A percentile compares a stretch with the other conserved stretches of the same genome.
Evolutionary conservation across 345 rosid species (phyloP).

Genomic region (Boechera retrofracta): DNA sequence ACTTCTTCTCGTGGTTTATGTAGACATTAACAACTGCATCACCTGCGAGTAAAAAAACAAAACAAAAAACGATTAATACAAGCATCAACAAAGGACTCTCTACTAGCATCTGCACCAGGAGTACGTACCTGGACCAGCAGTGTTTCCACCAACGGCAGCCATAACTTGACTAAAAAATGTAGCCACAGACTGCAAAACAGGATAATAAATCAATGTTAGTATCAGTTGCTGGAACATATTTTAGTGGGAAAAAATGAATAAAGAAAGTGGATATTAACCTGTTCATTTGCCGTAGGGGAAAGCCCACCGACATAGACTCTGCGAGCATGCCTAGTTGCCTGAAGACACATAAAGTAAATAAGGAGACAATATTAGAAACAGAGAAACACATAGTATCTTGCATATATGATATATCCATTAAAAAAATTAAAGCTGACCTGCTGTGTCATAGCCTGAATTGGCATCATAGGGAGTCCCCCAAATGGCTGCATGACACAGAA

Average conservation of each 20-base stretch:
- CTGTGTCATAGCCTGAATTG: conserved; percentile 97
- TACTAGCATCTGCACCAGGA: not conserved
- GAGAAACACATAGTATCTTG: not conserved
- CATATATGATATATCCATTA: conserved; percentile 1
- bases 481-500: conserved; percentile 55
- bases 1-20: conserved; percentile 94
- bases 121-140: no score
- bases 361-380: conserved; percentile 24
- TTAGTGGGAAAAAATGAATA: not conserved
- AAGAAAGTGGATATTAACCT: conserved; percentile 50
- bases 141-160: conserved; percentile 58
- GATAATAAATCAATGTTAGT: conserved; percentile 28
- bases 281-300: conserved; percentile 90
- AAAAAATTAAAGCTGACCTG: conserved; percentile 58
- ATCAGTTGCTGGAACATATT: not conserved
- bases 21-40: conserved; percentile 97
- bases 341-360: conserved; percentile 25
- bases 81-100: not conserved
- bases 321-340: conserved; percentile 98
- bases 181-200: conserved; percentile 75
- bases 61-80: not conserved
- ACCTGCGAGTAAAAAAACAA: conserved; percentile 30
- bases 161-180: conserved; percentile 87
- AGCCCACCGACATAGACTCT: conserved; percentile 98
- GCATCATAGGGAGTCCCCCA: conserved; percentile 83